phyloP scores from a whole-genome alignment of 169 alveolate species.

The Miamiensis avidus region DNA sequence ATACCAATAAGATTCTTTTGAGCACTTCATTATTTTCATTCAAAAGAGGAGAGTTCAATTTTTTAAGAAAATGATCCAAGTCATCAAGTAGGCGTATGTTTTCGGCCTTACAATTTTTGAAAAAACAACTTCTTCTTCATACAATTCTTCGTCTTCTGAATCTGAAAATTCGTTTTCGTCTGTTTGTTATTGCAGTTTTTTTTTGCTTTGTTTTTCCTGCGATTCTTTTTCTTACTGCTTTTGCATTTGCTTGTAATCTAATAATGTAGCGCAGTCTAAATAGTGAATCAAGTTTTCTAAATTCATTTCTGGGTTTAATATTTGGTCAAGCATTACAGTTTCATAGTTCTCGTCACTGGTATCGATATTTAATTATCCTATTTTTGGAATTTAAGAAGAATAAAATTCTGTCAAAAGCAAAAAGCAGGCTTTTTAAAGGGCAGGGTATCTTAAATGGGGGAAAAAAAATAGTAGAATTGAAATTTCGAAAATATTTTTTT shows the following conservation, averaged over 20 bases:
- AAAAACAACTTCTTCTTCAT: neutral
- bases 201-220: too few species aligned
- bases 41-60: slow-evolving; percentile 9
- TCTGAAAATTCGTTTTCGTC: too few species aligned
- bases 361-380: neutral
- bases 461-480: too few species aligned
- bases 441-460: too few species aligned
- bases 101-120: slow-evolving; percentile 1
- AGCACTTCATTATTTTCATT: slow-evolving; percentile 10
- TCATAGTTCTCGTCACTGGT: neutral
- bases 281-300: neutral
- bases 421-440: neutral
- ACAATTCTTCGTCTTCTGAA: neutral
- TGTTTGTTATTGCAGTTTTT: too few species aligned
- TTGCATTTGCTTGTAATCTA: neutral
- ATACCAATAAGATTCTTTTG: neutral
- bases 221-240: neutral
- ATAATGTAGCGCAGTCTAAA: neutral
- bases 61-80: slow-evolving; percentile 22
- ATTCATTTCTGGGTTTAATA: neutral
- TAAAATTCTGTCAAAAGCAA: neutral
- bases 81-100: slow-evolving; percentile 5
- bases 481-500: too few species aligned
- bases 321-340: neutral
- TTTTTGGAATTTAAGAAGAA: neutral